Percentiles rank a stretch among this genome's conserved stretches.
Conservation (phyloP, 768 basidiomycete genomes). For the Calocybe gangraenosa region DNA sequence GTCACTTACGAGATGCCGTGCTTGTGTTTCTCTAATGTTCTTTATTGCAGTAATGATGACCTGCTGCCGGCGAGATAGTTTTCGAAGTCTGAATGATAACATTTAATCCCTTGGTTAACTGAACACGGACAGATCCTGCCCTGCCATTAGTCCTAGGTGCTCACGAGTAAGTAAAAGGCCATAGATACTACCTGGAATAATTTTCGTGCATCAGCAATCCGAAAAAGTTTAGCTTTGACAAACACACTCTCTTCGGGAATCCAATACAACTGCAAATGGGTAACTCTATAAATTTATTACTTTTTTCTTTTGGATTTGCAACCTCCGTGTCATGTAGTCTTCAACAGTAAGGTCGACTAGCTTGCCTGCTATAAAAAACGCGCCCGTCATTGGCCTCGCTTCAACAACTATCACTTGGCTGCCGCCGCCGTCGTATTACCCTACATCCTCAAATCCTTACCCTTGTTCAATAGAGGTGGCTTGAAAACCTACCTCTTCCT, state of each 20-base stretch:
- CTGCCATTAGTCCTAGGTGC: not conserved
- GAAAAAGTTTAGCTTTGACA: no score
- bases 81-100: constrained; percentile 4
- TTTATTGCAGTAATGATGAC: not conserved
- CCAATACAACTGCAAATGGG: no score
- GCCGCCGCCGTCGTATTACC: constrained; percentile 75
- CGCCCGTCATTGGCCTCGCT: constrained; percentile 74
- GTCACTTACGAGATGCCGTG: not conserved
- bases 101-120: constrained; percentile 9
- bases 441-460: constrained; percentile 79
- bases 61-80: not conserved
- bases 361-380: constrained; percentile 79
- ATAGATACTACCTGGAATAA: constrained; percentile 8
- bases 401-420: constrained; percentile 79
- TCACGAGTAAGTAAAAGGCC: no score
- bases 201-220: constrained; percentile 4
- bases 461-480: constrained; percentile 79
- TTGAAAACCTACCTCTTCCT: constrained; percentile 86
- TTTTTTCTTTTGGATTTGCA: not conserved
- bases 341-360: constrained; percentile 56
- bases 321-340: constrained; percentile 31
- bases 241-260: no score
- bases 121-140: constrained; percentile 12
- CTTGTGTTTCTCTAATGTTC: constrained; percentile 3
- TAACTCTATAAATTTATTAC: no score